Evolutionary conservation across 1,139 yeast species (phyloP).

Genomic region (Protomyces macrosporus): DNA sequence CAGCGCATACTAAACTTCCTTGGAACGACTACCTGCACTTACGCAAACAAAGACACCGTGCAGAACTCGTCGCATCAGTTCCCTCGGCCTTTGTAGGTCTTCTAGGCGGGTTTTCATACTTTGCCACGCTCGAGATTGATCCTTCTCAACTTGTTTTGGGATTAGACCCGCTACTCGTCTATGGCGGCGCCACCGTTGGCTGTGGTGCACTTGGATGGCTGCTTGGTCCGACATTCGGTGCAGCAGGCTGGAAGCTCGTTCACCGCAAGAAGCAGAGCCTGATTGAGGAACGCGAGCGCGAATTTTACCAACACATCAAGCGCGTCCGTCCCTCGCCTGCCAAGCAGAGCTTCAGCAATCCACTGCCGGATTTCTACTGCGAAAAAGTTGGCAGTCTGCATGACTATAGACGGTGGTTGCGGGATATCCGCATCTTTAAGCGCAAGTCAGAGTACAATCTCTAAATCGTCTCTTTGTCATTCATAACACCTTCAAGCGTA

Average conservation of each 20-base stretch:
- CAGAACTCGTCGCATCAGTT: conserved; percentile 62
- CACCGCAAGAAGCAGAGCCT: conserved; percentile 38
- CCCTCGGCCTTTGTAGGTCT: conserved; percentile 66
- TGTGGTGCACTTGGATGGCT: conserved; percentile 77
- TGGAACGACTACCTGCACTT: conserved; percentile 53
- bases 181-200: conserved; percentile 58
- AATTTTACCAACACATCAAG: conserved; percentile 67
- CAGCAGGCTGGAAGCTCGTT: conserved; percentile 55
- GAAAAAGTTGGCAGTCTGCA: conserved; percentile 84
- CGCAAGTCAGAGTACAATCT: conserved; percentile 47
- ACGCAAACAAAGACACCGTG: conserved; percentile 66
- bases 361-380: conserved; percentile 96
- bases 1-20: conserved; percentile 7
- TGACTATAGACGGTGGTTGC: conserved; percentile 89
- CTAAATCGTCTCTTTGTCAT: conserved; percentile 2
- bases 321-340: conserved; percentile 86
- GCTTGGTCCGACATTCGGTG: conserved; percentile 79
- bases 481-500: conserved; percentile 1
- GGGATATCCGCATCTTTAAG: conserved; percentile 87
- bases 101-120: conserved; percentile 63
- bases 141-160: conserved; percentile 79
- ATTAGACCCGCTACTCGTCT: conserved; percentile 75
- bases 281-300: conserved; percentile 46
- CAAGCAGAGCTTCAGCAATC: conserved; percentile 86
- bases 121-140: conserved; percentile 69